A percentile compares a stretch with the other conserved stretches of the same genome.
These are phyloP conservation scores for Hypoxylon sp. DNA, from an alignment of 2,329 filamentous ascomycete genomes.

Conservation along the genomic window DNA sequence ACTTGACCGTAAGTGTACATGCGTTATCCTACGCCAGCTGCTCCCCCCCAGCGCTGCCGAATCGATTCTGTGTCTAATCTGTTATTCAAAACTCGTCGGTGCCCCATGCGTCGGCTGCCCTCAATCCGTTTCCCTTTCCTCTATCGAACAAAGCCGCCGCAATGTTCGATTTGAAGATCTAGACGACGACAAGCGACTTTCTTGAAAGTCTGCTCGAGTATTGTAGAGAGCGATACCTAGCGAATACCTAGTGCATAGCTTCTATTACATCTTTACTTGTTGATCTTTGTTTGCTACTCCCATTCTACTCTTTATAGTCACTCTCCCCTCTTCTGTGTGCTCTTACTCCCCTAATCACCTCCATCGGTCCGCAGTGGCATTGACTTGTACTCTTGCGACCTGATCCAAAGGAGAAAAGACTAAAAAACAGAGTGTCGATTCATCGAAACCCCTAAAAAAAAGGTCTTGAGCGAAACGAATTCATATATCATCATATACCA, in stretches of 20 bases:
- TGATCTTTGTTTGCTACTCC: conserved; percentile 39
- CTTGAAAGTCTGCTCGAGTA: conserved; percentile 68
- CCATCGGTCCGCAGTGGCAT: conserved; percentile 62
- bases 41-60: conserved; percentile 39
- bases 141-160: conserved; percentile 67
- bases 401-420: conserved; percentile 35
- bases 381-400: conserved; percentile 66
- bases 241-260: conserved; percentile 34
- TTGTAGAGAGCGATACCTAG: conserved; percentile 47
- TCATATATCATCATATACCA: conserved; percentile 14
- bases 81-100: conserved; percentile 56
- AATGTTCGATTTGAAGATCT: conserved; percentile 70
- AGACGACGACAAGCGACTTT: conserved; percentile 65
- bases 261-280: conserved; percentile 18
- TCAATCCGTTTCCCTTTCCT: conserved; percentile 57
- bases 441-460: conserved; percentile 19
- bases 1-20: conserved; percentile 27
- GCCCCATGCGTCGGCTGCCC: conserved; percentile 52
- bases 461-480: conserved; percentile 38
- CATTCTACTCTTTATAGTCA: conserved; percentile 43
- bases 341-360: conserved; percentile 18
- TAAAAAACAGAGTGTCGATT: conserved; percentile 21
- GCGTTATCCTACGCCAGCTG: conserved; percentile 17
- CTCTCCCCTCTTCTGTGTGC: conserved; percentile 33
- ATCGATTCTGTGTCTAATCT: conserved; percentile 28